These are phyloP conservation scores for Mallotus repandus DNA, from an alignment of 441 rosid species.

Conservation along the genomic window DNA sequence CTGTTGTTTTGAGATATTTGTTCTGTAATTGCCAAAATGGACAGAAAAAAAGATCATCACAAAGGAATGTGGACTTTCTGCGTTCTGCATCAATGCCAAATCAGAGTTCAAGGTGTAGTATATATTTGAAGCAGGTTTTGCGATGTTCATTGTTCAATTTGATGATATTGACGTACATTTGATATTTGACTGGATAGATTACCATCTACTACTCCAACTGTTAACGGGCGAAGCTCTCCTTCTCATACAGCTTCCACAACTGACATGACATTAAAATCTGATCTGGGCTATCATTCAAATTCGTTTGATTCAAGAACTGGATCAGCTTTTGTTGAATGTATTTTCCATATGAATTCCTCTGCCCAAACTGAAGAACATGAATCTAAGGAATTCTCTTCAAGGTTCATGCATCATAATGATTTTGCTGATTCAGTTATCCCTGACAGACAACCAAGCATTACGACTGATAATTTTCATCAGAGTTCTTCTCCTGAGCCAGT, in stretches of 20 bases:
- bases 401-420: conserved; percentile 39
- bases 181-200: conserved; percentile 46
- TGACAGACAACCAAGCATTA: conserved; percentile 37
- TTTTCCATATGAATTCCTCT: conserved; percentile 45
- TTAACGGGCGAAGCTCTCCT: conserved; percentile 53
- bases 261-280: conserved; percentile 55
- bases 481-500: conserved; percentile 41
- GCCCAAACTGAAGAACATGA: conserved; percentile 47
- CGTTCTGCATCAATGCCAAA: conserved; percentile 48
- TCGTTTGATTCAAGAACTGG: conserved; percentile 67
- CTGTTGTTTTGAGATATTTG: conserved; percentile 9
- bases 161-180: conserved; percentile 30
- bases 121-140: conserved; percentile 2
- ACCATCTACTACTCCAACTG: conserved; percentile 47
- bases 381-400: conserved; percentile 42
- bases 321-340: conserved; percentile 63
- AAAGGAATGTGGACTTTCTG: conserved; percentile 57
- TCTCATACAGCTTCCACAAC: conserved; percentile 49
- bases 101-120: conserved; percentile 60
- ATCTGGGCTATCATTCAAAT: conserved; percentile 47
- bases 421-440: conserved; percentile 43
- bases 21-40: conserved; percentile 31
- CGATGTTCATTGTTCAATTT: conserved; percentile 7
- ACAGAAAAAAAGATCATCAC: conserved; percentile 71
- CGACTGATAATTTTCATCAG: conserved; percentile 31